Conservation (phyloP, 1,284 basidiomycete genomes). For the Xerocomus cyaneibrunnescens region DNA sequence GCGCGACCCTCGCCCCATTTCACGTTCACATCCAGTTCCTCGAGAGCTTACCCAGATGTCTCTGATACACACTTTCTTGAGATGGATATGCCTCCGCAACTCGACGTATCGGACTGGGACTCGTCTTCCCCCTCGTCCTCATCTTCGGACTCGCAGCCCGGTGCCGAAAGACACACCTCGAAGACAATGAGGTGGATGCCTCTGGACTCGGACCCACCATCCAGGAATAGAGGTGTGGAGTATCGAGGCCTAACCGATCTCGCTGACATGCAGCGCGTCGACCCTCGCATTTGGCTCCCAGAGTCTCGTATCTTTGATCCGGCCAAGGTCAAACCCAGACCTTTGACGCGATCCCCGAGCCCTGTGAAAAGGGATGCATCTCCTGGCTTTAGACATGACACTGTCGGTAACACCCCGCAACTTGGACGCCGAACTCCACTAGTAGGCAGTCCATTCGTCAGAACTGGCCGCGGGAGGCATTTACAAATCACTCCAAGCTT, state of each 20-base stretch:
- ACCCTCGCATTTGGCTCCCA: slow-evolving; percentile 34
- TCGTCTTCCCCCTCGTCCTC: slow-evolving; percentile 2
- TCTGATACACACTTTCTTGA: neutral
- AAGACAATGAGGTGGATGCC: slow-evolving; percentile 5
- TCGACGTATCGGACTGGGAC: slow-evolving; percentile 10
- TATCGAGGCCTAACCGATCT: slow-evolving; percentile 28
- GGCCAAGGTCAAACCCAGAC: slow-evolving; percentile 25
- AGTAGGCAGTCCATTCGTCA: slow-evolving; percentile 21
- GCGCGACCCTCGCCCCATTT: slow-evolving; percentile 13
- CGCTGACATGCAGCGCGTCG: slow-evolving; percentile 9
- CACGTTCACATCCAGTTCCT: slow-evolving; percentile 17
- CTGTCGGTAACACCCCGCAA: neutral
- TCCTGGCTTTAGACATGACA: neutral
- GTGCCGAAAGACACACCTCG: slow-evolving; percentile 12
- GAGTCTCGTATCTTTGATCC: slow-evolving; percentile 28
- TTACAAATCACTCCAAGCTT: slow-evolving; percentile 18
- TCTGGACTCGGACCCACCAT: slow-evolving; percentile 8
- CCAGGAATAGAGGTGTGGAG: slow-evolving; percentile 17
- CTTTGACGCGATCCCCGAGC: slow-evolving; percentile 23
- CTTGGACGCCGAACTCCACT: neutral
- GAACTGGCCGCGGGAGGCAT: slow-evolving; percentile 22
- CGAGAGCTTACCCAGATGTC: slow-evolving; percentile 11
- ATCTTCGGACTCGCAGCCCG: slow-evolving; percentile 1
- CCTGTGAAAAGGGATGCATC: slow-evolving; percentile 15
- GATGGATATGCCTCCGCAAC: neutral